Evolutionary conservation across 345 rosid species (phyloP).

Genomic region (Murraya paniculata): DNA sequence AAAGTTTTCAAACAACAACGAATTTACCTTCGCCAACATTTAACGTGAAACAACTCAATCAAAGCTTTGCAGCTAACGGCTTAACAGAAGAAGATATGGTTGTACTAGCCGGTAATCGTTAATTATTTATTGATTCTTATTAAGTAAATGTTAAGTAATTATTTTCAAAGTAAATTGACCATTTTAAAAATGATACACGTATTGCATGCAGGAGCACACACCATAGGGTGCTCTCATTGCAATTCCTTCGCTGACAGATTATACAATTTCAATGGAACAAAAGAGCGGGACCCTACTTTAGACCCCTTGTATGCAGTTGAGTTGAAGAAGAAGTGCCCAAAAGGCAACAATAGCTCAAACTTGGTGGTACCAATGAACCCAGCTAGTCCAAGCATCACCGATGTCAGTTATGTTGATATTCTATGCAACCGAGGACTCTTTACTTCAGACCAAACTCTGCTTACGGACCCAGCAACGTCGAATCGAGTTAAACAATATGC

Average conservation of each 20-base stretch:
- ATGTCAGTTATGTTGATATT: slow-evolving; percentile 32
- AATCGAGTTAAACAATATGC: slow-evolving; percentile 36
- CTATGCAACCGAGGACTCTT: slow-evolving; percentile 44
- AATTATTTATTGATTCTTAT: no score
- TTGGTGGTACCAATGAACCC: slow-evolving; percentile 44
- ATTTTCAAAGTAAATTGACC: no score
- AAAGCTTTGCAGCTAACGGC: no score
- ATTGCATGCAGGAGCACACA: slow-evolving; percentile 44
- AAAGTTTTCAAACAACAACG: no score
- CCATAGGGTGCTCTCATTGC: slow-evolving; percentile 62
- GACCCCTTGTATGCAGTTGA: slow-evolving; percentile 40
- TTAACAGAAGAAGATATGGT: no score
- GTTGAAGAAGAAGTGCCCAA: slow-evolving; percentile 42
- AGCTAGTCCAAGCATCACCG: slow-evolving; percentile 26
- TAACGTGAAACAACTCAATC: no score
- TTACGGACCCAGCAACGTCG: slow-evolving; percentile 32
- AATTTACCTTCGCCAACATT: no score
- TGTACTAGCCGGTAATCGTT: no score
- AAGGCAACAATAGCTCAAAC: slow-evolving; percentile 17
- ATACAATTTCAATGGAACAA: slow-evolving; percentile 36
- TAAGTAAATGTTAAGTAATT: no score
- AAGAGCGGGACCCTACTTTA: slow-evolving; percentile 42
- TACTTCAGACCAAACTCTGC: slow-evolving; percentile 53
- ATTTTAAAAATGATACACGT: no score
- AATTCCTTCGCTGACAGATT: slow-evolving; percentile 40